Conservation (phyloP, 2,329 filamentous ascomycete genomes). For the Fusarium burgessii region DNA sequence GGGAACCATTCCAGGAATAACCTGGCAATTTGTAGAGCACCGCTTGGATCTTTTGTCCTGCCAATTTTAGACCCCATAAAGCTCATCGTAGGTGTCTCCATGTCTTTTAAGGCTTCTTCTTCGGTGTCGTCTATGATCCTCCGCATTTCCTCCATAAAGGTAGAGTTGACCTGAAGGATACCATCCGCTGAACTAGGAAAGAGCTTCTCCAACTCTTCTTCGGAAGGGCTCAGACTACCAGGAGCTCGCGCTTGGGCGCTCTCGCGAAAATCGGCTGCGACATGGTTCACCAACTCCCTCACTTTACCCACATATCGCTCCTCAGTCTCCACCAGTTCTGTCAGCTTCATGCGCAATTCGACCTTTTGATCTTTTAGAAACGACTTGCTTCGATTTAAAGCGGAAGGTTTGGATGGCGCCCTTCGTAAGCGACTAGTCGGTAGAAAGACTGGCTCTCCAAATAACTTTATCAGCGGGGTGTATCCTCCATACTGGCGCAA, state of each 20-base stretch:
- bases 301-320: conserved; percentile 93
- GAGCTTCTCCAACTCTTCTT: conserved; percentile 77
- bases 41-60: conserved; percentile 77
- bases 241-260: conserved; percentile 70
- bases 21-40: conserved; percentile 81
- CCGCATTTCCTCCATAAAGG: conserved; percentile 81
- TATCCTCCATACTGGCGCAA: conserved; percentile 81
- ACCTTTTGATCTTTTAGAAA: conserved; percentile 87
- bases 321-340: conserved; percentile 91
- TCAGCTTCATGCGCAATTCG: conserved; percentile 86
- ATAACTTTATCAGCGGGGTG: conserved; percentile 78
- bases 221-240: conserved; percentile 76
- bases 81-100: conserved; percentile 68
- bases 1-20: conserved; percentile 93
- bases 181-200: conserved; percentile 85
- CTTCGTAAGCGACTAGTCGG: conserved; percentile 87
- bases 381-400: conserved; percentile 80
- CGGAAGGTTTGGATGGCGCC: conserved; percentile 87
- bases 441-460: conserved; percentile 87
- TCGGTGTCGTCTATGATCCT: conserved; percentile 85
- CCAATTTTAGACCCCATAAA: conserved; percentile 58
- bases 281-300: conserved; percentile 81
- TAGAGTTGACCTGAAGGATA: conserved; percentile 84
- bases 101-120: conserved; percentile 80
- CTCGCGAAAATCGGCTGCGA: conserved; percentile 83